Base-by-base conservation (phyloP, 2,329 filamentous ascomycete genomes). In the Hypomyces rosellus region DNA sequence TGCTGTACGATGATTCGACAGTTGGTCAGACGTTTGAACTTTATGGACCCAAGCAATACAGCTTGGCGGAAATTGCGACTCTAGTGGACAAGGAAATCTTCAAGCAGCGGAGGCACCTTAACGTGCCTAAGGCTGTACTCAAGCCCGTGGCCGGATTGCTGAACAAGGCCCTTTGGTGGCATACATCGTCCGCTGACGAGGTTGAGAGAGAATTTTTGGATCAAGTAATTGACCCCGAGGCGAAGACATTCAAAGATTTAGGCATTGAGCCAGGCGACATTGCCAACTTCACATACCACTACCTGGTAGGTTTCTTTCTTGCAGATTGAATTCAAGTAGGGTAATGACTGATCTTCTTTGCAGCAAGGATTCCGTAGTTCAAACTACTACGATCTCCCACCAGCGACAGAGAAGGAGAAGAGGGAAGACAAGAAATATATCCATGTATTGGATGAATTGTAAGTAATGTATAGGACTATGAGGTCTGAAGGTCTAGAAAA, bases 201-300 rank as follows among this genome's bases (percentile, higher is more conserved):
- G 78, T 99, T 12, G 90, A 96, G 76, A 80, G 87, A 55, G 91
- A 99, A 69, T 95, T 92, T 70, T 82, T 95, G 61, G 88, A 99
- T 70, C 93, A 99, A 70, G 75, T 82, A 60, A 95, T 99, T 64
- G 93, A 99, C 69, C 83, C 84, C 52, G 82, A 77, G 34, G 93
- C 93, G 57, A 97, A 96, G 81, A 97, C 93, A 2, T 95, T 97
- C 74, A 88, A 88, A 71, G 91, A 97, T 65, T 78, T 99, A 43
- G 88, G 82, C 54, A 96, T 99, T 57, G 86, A 90, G 71, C 89
- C 92, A 30, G 87, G 83, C 43, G 91, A 97, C 56, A 81, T 97
- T 62, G 84, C 81, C 68, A 85, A 88, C 69, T 83, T 89, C 68
- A 95, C 89, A 58, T 97, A 92, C 72, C 87, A 95, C 71, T 99